Base-by-base conservation (phyloP, 257 asterid species). In the Solanum paucissectum region DNA sequence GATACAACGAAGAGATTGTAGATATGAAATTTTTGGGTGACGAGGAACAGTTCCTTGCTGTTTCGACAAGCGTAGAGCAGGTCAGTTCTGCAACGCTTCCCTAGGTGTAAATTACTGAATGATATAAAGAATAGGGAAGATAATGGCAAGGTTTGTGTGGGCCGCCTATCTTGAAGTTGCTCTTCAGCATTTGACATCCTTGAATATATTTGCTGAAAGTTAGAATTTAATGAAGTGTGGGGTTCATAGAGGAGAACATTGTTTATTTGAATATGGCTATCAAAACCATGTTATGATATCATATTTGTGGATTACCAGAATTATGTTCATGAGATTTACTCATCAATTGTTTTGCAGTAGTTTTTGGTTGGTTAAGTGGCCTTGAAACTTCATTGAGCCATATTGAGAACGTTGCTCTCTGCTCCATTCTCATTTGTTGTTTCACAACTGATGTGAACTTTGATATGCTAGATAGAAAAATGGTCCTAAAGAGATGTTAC, bases 21-120 rank as follows among this genome's bases (percentile, higher is more conserved):
- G 99, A 97, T 88, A 97, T 97, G 98, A 97, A 95, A 92, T 96
- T 97, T 89, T 92, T 97, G 94, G 99, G 98, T 27, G 98, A 94
- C 23, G 98, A 97, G 71, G 99, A 97, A 88, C 93, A 93, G 60
- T 95, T 87, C 88, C 95, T 97, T 88, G 99, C 99, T 38, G 99
- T 97, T 83, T 95, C 99, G 52, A 95, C 99, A 46, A 96, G 94
- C 84, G 98, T 96, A 89, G 99, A 97, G 87, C 99, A 97, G 89
- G 99, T 96, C 88, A 89, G 90, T 88, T 87, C 25, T 85, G 71
- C 34, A 72, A 72, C 4, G 14, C 20, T 69, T 68, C 49, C 25
- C 83, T 87, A 21, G 68, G 71, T 82, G 5, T 82, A 82, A 49
- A 82, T 29, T 49, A 82, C 8, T 82, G 69, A 49, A 32, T 29